Evolutionary conservation across 1,284 basidiomycete species (phyloP).

Genomic region (Ceratobasidium sp.): DNA sequence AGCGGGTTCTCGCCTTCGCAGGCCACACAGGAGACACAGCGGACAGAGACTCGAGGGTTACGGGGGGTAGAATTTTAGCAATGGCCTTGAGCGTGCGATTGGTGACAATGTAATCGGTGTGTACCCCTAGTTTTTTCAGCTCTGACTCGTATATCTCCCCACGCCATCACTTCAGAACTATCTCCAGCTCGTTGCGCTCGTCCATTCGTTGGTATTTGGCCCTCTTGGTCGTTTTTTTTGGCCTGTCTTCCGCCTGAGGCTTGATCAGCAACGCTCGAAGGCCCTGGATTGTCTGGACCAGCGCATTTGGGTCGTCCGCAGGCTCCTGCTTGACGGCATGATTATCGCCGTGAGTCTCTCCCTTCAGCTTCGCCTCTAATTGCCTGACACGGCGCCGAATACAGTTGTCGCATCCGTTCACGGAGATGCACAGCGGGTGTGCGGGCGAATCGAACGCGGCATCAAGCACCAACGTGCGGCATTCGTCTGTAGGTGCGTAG

Average conservation of each 20-base stretch:
- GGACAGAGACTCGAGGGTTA: neutral
- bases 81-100: neutral
- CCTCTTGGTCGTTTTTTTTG: neutral
- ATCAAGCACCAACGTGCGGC: neutral
- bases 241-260: neutral
- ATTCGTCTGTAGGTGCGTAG: no score
- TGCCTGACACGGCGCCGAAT: neutral
- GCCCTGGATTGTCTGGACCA: neutral
- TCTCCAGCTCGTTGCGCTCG: neutral
- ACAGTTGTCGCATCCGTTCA: slow-evolving; percentile 2
- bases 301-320: neutral
- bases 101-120: neutral
- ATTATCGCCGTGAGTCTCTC: neutral
- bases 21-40: neutral
- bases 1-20: neutral
- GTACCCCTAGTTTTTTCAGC: neutral
- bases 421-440: neutral
- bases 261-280: neutral
- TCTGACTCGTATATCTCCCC: neutral
- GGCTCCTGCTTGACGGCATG: neutral
- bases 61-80: neutral
- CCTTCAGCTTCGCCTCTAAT: neutral
- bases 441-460: neutral
- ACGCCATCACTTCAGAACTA: neutral
- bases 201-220: neutral